These are phyloP conservation scores for Talaromyces sp. DNA, from an alignment of 2,329 filamentous ascomycete species.

Conservation along the genomic window DNA sequence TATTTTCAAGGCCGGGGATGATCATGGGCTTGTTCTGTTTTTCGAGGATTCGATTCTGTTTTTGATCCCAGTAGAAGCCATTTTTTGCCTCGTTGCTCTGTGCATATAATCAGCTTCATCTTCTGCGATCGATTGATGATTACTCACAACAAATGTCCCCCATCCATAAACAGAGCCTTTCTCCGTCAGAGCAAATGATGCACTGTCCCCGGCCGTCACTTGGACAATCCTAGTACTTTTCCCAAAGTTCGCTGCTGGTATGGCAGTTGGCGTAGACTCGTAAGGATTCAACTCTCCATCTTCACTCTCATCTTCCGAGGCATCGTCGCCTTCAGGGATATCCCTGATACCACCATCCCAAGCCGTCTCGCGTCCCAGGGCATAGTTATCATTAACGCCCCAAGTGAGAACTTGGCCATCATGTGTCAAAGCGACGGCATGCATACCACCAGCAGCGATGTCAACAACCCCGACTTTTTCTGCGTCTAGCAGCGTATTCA, in stretches of 20 bases:
- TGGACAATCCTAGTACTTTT: slow-evolving; percentile 64
- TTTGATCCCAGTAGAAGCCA: slow-evolving; percentile 49
- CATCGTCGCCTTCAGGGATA: slow-evolving; percentile 29
- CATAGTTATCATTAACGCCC: slow-evolving; percentile 82
- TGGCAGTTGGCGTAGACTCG: slow-evolving; percentile 65
- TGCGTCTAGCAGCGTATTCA: slow-evolving; percentile 61
- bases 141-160: slow-evolving; percentile 63
- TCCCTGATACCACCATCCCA: slow-evolving; percentile 57
- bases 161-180: slow-evolving; percentile 77
- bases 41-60: slow-evolving; percentile 29
- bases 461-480: slow-evolving; percentile 53
- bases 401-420: slow-evolving; percentile 82
- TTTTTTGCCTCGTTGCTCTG: slow-evolving; percentile 58
- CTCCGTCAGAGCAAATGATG: slow-evolving; percentile 72
- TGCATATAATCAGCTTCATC: neutral
- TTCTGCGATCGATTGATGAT: neutral
- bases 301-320: slow-evolving; percentile 44
- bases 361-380: slow-evolving; percentile 70
- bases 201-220: slow-evolving; percentile 70
- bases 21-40: slow-evolving; percentile 44
- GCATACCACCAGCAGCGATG: slow-evolving; percentile 70
- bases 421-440: slow-evolving; percentile 69
- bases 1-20: slow-evolving; percentile 60
- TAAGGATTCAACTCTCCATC: slow-evolving; percentile 68
- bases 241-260: slow-evolving; percentile 56